Evolutionary conservation across 805 yeast genomes (phyloP), one percentile per base, ranked within the genome.

Genomic region (Wickerhamomyces chambardii): DNA sequence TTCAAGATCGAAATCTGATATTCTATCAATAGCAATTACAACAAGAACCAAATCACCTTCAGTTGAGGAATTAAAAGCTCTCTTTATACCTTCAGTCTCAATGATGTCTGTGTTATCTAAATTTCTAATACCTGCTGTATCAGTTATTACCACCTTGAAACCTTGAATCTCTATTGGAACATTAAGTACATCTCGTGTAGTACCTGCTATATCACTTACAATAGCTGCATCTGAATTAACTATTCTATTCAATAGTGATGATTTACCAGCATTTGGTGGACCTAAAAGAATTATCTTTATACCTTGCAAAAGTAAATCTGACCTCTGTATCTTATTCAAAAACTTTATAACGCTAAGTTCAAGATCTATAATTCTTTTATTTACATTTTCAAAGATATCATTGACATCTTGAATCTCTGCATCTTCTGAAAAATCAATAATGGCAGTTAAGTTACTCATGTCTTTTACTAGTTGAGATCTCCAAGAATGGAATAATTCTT

Each of bases 241-340:
- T 7, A 92, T 55, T n/a, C 60, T 50, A 49, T 92, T 92, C 34
- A 92, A 56, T 10, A 92, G 58, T 1, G 95, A 84, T 4, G 96
- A 87, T 53, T 92, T 92, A 0, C 98, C 98, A 1, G 95, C 96
- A 56, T 92, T 92, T 2, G 98, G 96, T 6, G 95, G 92, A 0
- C 98, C 98, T 12, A 89, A 44, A 9, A 92, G 60, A 0, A 80
- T 75, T 18, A 89, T 48, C 38, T 73, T 74, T 21, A 90, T 75
- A 1, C 98, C 98, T 17, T 70, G 64, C 29, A 79, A 56, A 14
- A 90, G 55, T 2, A 89, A 61, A 44, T 78, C 83, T 0, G 85
- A 71, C 36, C 74, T 59, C 28, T 64, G 63, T 5, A 79, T 71
- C 46, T 65, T 73, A 12, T 50, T 37, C 17, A 66, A 38, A 39